These are phyloP conservation scores for Ceratocystis alfenasii DNA, from an alignment of 2,329 filamentous ascomycete species.

Conservation along the genomic window DNA sequence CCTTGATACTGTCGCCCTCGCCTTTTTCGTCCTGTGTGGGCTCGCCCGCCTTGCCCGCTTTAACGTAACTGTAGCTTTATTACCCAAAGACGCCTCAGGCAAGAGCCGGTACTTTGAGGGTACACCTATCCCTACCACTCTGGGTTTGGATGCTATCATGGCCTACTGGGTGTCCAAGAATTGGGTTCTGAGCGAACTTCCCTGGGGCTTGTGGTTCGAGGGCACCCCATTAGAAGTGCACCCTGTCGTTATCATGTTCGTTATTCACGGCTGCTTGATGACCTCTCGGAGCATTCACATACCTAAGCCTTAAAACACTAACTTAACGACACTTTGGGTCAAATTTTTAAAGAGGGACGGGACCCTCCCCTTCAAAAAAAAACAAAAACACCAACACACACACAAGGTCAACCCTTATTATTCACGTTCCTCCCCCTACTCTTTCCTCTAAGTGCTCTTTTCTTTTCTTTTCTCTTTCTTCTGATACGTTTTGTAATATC, in stretches of 20 bases:
- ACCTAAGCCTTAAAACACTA: constrained; percentile 57
- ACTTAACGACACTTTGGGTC: no score
- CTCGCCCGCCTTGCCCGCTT: constrained; percentile 89
- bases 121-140: constrained; percentile 83
- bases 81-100: constrained; percentile 83
- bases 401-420: not conserved
- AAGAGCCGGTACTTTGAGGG: constrained; percentile 96
- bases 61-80: constrained; percentile 82
- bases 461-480: not conserved
- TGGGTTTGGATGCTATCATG: constrained; percentile 73
- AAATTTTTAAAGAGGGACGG: not conserved
- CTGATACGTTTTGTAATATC: constrained; percentile 9
- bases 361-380: constrained; percentile 4
- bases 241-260: constrained; percentile 66
- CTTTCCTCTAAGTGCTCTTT: not conserved
- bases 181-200: constrained; percentile 69
- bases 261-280: constrained; percentile 87
- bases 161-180: constrained; percentile 75
- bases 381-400: not conserved
- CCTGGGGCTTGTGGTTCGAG: constrained; percentile 55
- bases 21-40: constrained; percentile 89
- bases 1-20: constrained; percentile 65
- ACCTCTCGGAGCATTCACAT: constrained; percentile 90
- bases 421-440: not conserved
- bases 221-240: constrained; percentile 71